Base-by-base conservation (phyloP, 2,329 filamentous ascomycete species). In the Fusarium solani-melongenae region DNA sequence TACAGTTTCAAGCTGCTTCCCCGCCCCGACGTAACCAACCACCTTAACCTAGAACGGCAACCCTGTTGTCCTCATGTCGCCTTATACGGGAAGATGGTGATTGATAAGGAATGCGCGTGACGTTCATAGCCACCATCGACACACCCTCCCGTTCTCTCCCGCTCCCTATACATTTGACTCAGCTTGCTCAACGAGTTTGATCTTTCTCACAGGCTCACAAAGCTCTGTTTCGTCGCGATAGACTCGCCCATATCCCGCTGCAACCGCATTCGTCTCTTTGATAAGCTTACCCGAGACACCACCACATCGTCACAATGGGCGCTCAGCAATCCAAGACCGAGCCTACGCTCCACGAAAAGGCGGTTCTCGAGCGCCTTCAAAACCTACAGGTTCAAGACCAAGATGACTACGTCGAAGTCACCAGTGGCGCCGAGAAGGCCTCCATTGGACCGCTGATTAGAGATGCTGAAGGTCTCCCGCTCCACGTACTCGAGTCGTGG, bases 401-500 rank as follows among this genome's bases (percentile, higher is more conserved):
- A 49, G 86, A 88, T 46, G 86, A 89, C 57, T 90, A 87, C 66
- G 81, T 90, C 33, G 83, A 88, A 67, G 81, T 91, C n/a, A 83
- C 83, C 33, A 81, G 81, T 61, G 84, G 74, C 27, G 62, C 39
- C 27, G 79, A 80, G 57, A 81, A 81, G 70, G n/a, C 33, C 17
- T 34, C 36, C 10, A 15, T 60, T 20, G 70, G 56, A 7, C 60
- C 62, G 9, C 41, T 74, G 22, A 53, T 67, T 17, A 77, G 76
- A 11, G 70, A 82, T 44, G 81, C 84, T 2, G 83, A 87, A 77
- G 81, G 82, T 63, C 84, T 94, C 5, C 87, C 87, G 2, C 80
- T 90, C 14, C 79, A 84, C 14, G 81, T 86, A 6, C 84, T 91
- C 12, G 82, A 85, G 66, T 80, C 87, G 56, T 93, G 92, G 91